Conservation (phyloP, 129 eudicot genomes). For the Helianthus annuus region HanXRQr2.0-SUNRISE NC_035439.2:75938049-75938548, state of each 20-base stretch:
- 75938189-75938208: constrained; percentile 1
- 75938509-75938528: constrained; percentile 60
- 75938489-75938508: constrained; percentile 50
- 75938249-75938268: constrained; percentile 34
- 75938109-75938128: constrained; percentile 41
- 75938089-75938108: constrained; percentile 45
- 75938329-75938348: constrained; percentile 42
- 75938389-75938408: constrained; percentile 35
- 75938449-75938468: constrained; percentile 35
- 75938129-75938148: constrained; percentile 54
- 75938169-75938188: constrained; percentile 42
- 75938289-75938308: constrained; percentile 47
- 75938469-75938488: constrained; percentile 40
- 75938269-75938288: constrained; percentile 54
- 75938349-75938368: constrained; percentile 46
- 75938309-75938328: constrained; percentile 48
- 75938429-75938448: too few species aligned
- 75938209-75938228: background rate
- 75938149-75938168: constrained; percentile 34
- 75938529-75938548: constrained; percentile 66
- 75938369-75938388: constrained; percentile 63
- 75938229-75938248: constrained; percentile 35
- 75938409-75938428: constrained; percentile 27
- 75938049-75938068: constrained; percentile 16
- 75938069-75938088: constrained; percentile 39